Percentiles rank a stretch among this genome's conserved stretches.
Evolutionary conservation across 2,329 filamentous ascomycete species (phyloP).

Genomic region (Pseudopithomyces chartarum): DNA sequence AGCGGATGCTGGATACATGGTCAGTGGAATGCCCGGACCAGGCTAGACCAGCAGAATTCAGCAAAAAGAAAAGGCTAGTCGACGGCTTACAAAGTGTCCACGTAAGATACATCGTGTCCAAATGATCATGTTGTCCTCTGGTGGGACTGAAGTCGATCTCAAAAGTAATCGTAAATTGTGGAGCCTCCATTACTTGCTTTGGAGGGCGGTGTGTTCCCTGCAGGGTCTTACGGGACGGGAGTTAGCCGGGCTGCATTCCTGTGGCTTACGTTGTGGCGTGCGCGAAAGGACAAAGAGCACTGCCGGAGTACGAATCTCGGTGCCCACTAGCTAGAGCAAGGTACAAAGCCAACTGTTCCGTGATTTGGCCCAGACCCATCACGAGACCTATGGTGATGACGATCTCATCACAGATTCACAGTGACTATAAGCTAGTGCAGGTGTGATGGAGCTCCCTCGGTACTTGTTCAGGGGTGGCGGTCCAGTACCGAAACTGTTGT

Average conservation of each 20-base stretch:
- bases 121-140: not conserved
- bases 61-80: not conserved
- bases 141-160: not conserved
- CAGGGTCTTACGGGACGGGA: conserved; percentile 11
- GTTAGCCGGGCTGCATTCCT: conserved; percentile 4
- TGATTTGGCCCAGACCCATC: not conserved
- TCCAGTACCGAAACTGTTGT: conserved; percentile 5
- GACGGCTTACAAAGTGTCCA: not conserved
- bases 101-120: not conserved
- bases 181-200: not conserved
- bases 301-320: conserved; percentile 1
- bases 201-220: not conserved
- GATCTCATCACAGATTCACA: conserved; percentile 16
- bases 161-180: not conserved
- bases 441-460: conserved; percentile 7
- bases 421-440: conserved; percentile 15
- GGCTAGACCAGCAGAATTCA: too few relatives aligned
- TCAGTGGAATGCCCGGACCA: too few relatives aligned
- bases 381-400: conserved; percentile 10
- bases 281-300: not conserved
- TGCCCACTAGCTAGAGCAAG: not conserved
- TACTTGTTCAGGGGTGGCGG: not conserved
- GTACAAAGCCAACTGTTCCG: not conserved
- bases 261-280: conserved; percentile 7
- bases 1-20: too few relatives aligned